Evolutionary conservation across 352 stramenopile species (phyloP), one percentile per base, ranked within the genome.

Genomic region (Pythium brachiatum): DNA sequence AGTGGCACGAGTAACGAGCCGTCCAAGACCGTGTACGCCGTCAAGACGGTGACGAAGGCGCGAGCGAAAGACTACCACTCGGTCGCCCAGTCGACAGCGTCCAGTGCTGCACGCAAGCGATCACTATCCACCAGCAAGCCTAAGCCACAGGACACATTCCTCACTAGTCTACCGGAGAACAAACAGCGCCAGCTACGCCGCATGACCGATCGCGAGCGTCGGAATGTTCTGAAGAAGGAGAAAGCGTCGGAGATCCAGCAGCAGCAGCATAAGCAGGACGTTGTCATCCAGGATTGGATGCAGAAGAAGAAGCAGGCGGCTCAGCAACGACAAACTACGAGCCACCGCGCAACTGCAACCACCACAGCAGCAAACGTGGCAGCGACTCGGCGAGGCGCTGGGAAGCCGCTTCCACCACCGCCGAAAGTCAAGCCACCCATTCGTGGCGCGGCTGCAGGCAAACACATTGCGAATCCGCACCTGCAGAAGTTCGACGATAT

Each of bases 201-300:
- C 36, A 89, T 90, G 78, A 81, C 60, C 26, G 78, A 90, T 7
- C 72, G 78, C 0, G 79, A 90, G 39, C 77, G 79, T n/a, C 74
- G 79, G 4, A 70, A 76, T 7, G 80, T 82, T 26, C 44, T 86
- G 18, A 88, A 90, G 66, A 70, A 72, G 5, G 81, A 90, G 51
- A 89, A 88, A 27, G 75, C 70, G 1, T 57, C 51, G 15, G 68
- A 77, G 25, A 58, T 64, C 7, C 64, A 69, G 21, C 53, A 78
- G 15, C 70, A 80, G 53, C 50, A 66, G 26, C 65, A 64, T 12
- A 88, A 88, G 53, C 81, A 90, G 56, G 81, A 90, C 48, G 70
- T 90, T 20, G 78, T 90, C 12, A 89, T 90, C 74, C 78, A 87
- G 48, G 76, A 73, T 12, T 90, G 81, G 81, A 74, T 90, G 44